These are phyloP conservation scores for Alternaria burnsii DNA, from an alignment of 2,329 filamentous ascomycete species.

Conservation along the genomic window DNA sequence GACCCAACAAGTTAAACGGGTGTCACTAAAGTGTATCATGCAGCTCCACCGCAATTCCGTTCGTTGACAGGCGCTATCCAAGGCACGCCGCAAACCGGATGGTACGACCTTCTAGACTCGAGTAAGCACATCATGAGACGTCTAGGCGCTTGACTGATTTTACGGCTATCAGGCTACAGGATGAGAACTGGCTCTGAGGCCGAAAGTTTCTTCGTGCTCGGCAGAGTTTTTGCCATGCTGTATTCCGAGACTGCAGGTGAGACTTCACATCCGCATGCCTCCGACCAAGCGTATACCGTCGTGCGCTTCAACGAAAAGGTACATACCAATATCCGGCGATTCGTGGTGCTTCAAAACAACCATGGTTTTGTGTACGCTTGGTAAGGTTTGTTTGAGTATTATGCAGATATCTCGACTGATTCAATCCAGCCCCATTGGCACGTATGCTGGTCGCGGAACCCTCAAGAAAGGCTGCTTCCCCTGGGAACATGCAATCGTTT, in stretches of 20 bases:
- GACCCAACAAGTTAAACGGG: no score
- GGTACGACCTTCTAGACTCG: conserved; percentile 15
- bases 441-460: conserved; percentile 51
- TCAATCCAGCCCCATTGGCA: conserved; percentile 50
- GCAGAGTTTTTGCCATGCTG: conserved; percentile 35
- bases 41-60: conserved; percentile 2
- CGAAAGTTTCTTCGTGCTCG: conserved; percentile 25
- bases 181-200: conserved; percentile 29
- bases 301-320: conserved; percentile 23
- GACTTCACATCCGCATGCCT: neutral
- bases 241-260: conserved; percentile 24
- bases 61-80: neutral
- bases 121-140: conserved; percentile 2
- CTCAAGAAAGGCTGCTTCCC: conserved; percentile 49
- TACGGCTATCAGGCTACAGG: conserved; percentile 20
- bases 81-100: conserved; percentile 12
- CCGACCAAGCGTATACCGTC: conserved; percentile 19
- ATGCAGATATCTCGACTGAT: neutral
- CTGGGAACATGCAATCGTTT: conserved; percentile 51
- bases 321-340: conserved; percentile 38
- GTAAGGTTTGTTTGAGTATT: conserved; percentile 2
- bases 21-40: neutral
- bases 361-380: conserved; percentile 36
- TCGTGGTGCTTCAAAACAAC: conserved; percentile 32
- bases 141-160: neutral